Evolutionary conservation across 2,329 filamentous ascomycete species (phyloP), one percentile per base, ranked within the genome.

Genomic region (Exophiala sp.): DNA sequence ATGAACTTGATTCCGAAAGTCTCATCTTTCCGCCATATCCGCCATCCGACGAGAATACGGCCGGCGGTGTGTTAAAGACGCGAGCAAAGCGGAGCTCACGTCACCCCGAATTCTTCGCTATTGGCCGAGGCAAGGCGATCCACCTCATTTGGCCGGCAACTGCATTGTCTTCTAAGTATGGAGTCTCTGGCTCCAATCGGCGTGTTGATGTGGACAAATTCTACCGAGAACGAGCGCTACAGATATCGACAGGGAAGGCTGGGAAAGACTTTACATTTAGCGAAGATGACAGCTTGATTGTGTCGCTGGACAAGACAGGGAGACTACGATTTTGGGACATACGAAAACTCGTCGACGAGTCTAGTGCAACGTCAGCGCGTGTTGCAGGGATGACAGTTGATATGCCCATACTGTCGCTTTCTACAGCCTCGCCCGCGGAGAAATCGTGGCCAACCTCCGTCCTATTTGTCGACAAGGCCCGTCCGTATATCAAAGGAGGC

Each of bases 291-390:
- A 87, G 85, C 1, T 83, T 91, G 34, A 88, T 98, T 60, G 90
- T 94, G 40, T 96, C 91, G 42, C 80, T 98, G 45, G 94, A 98
- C 68, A 98, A 98, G 73, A 91, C 89, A 52, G 94, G 93, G 41
- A 84, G 88, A 55, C 84, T 97, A 71, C 93, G 95, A 70, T 96
- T 98, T 75, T 98, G 93, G 94, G 93, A 98, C 67, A 88, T 97
- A 58, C 86, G 86, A 52, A 81, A 86, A 53, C 77, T 96, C 48
- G 85, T 76, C 6, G 70, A 76, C 44, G 69, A 69, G 24, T 66
- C 70, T 16, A 73, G 71, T 50, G 69, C 73, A 14, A 67, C 68
- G 41, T 65, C 69, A 18, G 61, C 65, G 40, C 69, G 71, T 44
- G 69, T 75, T 42, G 67, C 66, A 19, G 69, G 81, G 1, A 74